Evolutionary conservation across 805 yeast species (phyloP).

Genomic region (Yarrowia sp.): DNA sequence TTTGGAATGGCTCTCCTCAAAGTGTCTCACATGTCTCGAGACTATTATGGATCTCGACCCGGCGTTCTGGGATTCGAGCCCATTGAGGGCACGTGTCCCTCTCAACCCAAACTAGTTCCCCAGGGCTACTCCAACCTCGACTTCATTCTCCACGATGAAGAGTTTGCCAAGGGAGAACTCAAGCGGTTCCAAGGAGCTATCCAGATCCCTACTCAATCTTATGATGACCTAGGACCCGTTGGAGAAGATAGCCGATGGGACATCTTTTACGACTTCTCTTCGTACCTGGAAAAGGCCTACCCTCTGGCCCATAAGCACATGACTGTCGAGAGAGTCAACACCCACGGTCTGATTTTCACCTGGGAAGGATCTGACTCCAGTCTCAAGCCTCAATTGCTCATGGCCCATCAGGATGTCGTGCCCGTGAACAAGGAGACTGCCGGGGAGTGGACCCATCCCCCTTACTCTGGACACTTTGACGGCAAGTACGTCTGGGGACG

Average conservation of each 20-base stretch:
- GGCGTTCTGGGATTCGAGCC: background rate
- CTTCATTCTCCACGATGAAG: constrained; percentile 6
- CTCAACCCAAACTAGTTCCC: constrained; percentile 1
- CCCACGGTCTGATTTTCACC: constrained; percentile 60
- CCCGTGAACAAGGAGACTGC: constrained; percentile 62
- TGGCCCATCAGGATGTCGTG: constrained; percentile 80
- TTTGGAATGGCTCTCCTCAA: background rate
- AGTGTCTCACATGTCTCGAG: background rate
- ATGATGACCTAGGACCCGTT: constrained; percentile 52
- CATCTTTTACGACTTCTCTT: constrained; percentile 48
- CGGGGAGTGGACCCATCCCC: constrained; percentile 61
- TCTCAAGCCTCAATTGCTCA: constrained; percentile 61
- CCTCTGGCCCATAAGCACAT: constrained; percentile 50
- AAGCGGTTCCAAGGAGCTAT: constrained; percentile 47
- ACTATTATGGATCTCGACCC: background rate
- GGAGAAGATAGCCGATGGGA: constrained; percentile 52
- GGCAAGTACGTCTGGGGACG: constrained; percentile 69
- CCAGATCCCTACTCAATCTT: constrained; percentile 59
- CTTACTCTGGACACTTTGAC: constrained; percentile 66
- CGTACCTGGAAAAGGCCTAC: constrained; percentile 52
- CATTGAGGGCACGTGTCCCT: constrained; percentile 5
- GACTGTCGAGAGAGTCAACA: constrained; percentile 55
- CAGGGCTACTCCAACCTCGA: constrained; percentile 7
- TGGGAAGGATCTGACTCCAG: constrained; percentile 52
- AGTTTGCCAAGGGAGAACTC: background rate